These are phyloP conservation scores for Petunia hybrid DNA, from an alignment of 305 asterid genomes.

Conservation along the genomic window DNA sequence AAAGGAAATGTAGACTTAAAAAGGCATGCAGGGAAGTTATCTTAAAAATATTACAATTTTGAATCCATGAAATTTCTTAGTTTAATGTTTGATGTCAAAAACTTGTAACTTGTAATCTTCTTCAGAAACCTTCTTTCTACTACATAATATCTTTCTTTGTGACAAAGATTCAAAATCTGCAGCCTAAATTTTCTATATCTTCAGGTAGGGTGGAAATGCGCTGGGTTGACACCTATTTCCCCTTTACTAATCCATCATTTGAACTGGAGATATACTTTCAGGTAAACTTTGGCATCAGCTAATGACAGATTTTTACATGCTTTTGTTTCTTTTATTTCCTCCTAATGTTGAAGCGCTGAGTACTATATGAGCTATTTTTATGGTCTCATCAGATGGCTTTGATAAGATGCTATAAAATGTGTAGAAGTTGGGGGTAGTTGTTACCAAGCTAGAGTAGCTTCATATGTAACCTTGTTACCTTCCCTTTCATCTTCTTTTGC, in stretches of 20 bases:
- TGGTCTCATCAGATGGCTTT: slow-evolving; percentile 4
- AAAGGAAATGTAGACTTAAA: no score
- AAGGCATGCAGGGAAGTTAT: no score
- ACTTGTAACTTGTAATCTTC: not conserved
- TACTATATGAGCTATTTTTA: not conserved
- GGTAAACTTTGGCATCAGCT: slow-evolving; percentile 47
- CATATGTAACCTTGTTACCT: not conserved
- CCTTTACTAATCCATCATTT: slow-evolving; percentile 93
- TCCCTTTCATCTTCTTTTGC: not conserved
- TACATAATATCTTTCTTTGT: not conserved
- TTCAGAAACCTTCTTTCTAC: slow-evolving; percentile 12
- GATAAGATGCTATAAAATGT: slow-evolving; percentile 7
- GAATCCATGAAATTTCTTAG: no score
- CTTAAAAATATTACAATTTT: no score
- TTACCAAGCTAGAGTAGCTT: slow-evolving; percentile 12
- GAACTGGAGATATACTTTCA: slow-evolving; percentile 95
- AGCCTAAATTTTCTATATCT: slow-evolving; percentile 33
- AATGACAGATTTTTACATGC: slow-evolving; percentile 19
- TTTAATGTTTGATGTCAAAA: not conserved
- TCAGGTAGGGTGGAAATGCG: slow-evolving; percentile 97
- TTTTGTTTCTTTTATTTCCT: slow-evolving; percentile 7
- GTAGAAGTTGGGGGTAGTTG: not conserved
- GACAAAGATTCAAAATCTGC: slow-evolving; percentile 26
- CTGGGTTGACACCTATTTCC: slow-evolving; percentile 95
- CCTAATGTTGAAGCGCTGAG: not conserved